phyloP scores from a whole-genome alignment of 2,329 filamentous ascomycete species.

The Tolypocladium endophyticum region DNA sequence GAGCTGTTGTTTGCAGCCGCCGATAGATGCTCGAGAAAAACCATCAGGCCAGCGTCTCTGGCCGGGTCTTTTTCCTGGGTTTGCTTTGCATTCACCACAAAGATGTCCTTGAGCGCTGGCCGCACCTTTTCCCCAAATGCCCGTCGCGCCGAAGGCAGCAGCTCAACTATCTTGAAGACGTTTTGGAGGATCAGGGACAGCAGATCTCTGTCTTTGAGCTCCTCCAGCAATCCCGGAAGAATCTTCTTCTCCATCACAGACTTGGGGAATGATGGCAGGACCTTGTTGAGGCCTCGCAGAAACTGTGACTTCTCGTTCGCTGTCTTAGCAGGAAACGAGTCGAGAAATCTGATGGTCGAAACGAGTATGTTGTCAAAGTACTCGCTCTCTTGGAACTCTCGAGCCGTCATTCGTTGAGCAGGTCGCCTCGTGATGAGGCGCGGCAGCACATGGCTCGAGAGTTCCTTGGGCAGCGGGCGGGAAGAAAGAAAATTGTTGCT shows the following conservation, averaged over 20 bases:
- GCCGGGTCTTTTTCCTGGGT: constrained; percentile 64
- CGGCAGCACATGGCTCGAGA: constrained; percentile 67
- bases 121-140: constrained; percentile 78
- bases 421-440: constrained; percentile 79
- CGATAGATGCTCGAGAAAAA: constrained; percentile 74
- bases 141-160: constrained; percentile 66
- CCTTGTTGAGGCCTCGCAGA: constrained; percentile 75
- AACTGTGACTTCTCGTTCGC: constrained; percentile 85
- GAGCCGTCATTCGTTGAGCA: constrained; percentile 75
- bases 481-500: constrained; percentile 80
- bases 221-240: constrained; percentile 77
- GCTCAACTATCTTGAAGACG: constrained; percentile 77
- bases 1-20: constrained; percentile 70
- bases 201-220: constrained; percentile 85
- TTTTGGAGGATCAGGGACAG: constrained; percentile 81
- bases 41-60: constrained; percentile 83
- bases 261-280: constrained; percentile 84
- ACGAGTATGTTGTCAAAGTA: constrained; percentile 97
- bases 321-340: constrained; percentile 84
- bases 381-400: constrained; percentile 86
- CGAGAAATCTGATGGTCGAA: constrained; percentile 90
- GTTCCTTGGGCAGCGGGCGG: constrained; percentile 66
- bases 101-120: constrained; percentile 75
- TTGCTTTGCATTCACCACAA: constrained; percentile 51
- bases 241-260: constrained; percentile 94